phyloP scores from a whole-genome alignment of 352 stramenopile species.

The Globisporangium barbulae region DNA sequence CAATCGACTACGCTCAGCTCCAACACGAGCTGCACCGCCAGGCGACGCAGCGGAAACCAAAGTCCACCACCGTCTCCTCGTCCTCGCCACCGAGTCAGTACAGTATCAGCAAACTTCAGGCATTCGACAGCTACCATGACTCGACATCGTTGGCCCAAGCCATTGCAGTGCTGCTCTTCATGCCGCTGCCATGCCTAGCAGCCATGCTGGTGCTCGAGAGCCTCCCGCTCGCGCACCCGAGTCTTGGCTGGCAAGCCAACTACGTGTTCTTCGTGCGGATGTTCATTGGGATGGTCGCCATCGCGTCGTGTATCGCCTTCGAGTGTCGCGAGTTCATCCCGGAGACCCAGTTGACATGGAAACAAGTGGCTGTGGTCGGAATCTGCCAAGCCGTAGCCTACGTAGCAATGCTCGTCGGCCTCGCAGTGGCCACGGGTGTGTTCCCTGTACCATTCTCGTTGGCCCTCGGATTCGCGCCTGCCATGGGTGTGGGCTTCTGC shows the following conservation, averaged over 20 bases:
- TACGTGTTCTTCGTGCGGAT: slow-evolving; percentile 27
- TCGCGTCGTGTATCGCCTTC: slow-evolving; percentile 13
- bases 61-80: background rate
- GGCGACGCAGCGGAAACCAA: background rate
- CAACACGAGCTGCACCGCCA: background rate
- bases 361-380: slow-evolving; percentile 11
- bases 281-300: slow-evolving; percentile 18
- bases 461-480: slow-evolving; percentile 13
- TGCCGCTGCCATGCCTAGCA: slow-evolving; percentile 19
- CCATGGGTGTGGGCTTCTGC: slow-evolving; percentile 18
- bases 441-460: slow-evolving; percentile 36
- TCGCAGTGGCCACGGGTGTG: slow-evolving; percentile 12
- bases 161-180: slow-evolving; percentile 18
- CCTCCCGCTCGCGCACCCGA: slow-evolving; percentile 21
- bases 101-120: slow-evolving; percentile 33
- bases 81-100: slow-evolving; percentile 10
- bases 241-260: slow-evolving; percentile 11
- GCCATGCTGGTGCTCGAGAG: slow-evolving; percentile 23
- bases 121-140: slow-evolving; percentile 19
- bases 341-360: slow-evolving; percentile 21
- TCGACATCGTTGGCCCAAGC: slow-evolving; percentile 7
- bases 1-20: background rate
- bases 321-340: slow-evolving; percentile 26
- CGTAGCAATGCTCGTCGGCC: slow-evolving; percentile 16
- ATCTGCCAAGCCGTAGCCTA: slow-evolving; percentile 19